Percentiles rank a stretch among this genome's conserved stretches.
These are phyloP conservation scores for Entomortierella beljakovae DNA, from an alignment of 192 early-diverging fungal species.

Conservation along the genomic window DNA sequence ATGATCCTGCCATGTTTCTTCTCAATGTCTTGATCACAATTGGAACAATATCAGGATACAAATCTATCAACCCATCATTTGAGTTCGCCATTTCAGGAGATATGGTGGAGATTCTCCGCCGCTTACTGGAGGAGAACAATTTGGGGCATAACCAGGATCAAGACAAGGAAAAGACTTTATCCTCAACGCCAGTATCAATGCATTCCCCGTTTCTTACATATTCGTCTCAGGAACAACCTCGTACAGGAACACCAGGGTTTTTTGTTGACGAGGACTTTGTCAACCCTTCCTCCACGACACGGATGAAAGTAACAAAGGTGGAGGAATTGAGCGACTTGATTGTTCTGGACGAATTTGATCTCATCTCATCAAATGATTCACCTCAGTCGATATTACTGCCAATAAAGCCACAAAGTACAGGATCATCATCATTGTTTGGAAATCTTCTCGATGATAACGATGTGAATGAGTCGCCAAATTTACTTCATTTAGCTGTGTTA, in stretches of 20 bases:
- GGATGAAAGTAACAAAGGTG: background rate
- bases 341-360: background rate
- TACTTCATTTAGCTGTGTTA: background rate
- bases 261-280: background rate
- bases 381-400: background rate
- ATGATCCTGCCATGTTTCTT: slow-evolving; percentile 27
- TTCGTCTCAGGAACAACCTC: background rate
- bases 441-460: slow-evolving; percentile 15
- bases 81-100: slow-evolving; percentile 24
- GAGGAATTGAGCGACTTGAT: slow-evolving; percentile 6
- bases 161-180: background rate
- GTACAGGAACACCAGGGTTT: background rate
- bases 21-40: slow-evolving; percentile 21
- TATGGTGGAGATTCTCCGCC: background rate
- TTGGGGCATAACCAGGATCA: background rate
- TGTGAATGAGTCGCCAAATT: background rate
- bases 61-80: slow-evolving; percentile 16
- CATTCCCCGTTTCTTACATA: background rate
- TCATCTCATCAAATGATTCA: background rate
- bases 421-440: background rate
- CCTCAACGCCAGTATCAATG: background rate
- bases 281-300: background rate
- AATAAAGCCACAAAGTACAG: background rate
- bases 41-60: slow-evolving; percentile 19
- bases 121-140: background rate